These are phyloP conservation scores for Salmacisia buchloeana DNA, from an alignment of 1,284 basidiomycete species.

Conservation along the genomic window DNA sequence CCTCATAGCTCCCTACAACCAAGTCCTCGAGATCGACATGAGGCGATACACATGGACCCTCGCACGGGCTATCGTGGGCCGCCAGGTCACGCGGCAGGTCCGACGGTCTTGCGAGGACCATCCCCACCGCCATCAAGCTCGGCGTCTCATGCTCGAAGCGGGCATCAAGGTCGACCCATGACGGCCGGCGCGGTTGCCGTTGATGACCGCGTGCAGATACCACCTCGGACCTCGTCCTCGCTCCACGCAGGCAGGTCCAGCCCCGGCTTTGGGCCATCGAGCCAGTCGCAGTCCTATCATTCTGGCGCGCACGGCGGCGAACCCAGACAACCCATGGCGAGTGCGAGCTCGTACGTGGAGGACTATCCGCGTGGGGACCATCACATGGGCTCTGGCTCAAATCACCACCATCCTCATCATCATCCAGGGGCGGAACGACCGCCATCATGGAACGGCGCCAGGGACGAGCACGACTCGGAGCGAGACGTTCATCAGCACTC, in stretches of 20 bases:
- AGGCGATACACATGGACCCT: neutral
- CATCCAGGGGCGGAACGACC: no score
- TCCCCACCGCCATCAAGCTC: neutral
- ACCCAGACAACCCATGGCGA: neutral
- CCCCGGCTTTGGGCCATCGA: neutral
- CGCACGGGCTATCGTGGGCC: neutral
- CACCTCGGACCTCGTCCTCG: conserved; percentile 1
- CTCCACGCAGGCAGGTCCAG: no score
- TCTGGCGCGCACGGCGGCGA: neutral
- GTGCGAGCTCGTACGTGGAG: neutral
- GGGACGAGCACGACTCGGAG: neutral
- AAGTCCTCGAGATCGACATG: neutral
- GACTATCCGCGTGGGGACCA: neutral
- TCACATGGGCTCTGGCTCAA: neutral
- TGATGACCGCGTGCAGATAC: conserved; percentile 5
- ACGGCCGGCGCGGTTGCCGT: no score
- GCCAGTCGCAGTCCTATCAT: neutral
- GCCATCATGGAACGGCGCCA: no score
- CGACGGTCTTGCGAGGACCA: neutral
- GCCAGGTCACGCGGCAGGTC: neutral
- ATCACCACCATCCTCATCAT: neutral
- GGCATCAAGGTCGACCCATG: no score
- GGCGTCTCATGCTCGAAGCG: no score
- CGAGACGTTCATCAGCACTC: neutral
- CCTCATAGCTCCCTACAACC: neutral